Evolutionary conservation across 768 basidiomycete species (phyloP).

Genomic region (Lactifluus piperatus): DNA sequence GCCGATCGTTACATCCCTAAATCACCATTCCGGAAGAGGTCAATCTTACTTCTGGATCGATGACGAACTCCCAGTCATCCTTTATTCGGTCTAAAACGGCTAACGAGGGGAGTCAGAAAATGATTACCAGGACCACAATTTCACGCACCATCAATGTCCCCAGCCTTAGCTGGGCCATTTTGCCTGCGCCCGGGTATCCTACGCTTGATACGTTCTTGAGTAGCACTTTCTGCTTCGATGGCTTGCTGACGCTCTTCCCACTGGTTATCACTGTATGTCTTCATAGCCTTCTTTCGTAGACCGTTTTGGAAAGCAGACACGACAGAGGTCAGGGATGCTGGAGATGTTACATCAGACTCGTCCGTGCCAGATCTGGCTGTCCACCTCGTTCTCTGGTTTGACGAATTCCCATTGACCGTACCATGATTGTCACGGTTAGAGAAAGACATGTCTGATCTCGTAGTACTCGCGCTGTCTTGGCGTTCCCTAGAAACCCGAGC

Average conservation of each 20-base stretch:
- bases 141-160: constrained; percentile 73
- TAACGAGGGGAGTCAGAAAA: constrained; percentile 25
- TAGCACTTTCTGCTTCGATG: constrained; percentile 50
- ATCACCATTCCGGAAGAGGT: neutral
- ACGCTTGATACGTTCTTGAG: constrained; percentile 62
- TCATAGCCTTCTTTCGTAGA: constrained; percentile 46
- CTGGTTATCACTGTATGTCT: constrained; percentile 44
- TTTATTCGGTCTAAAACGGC: constrained; percentile 80
- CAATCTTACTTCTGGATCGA: constrained; percentile 62
- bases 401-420: constrained; percentile 14
- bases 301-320: constrained; percentile 66
- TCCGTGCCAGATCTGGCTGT: constrained; percentile 8
- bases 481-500: constrained; percentile 10
- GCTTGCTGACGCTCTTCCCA: constrained; percentile 55
- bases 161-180: constrained; percentile 50
- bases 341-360: constrained; percentile 12
- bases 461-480: constrained; percentile 16
- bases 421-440: constrained; percentile 6
- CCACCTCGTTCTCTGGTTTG: constrained; percentile 7
- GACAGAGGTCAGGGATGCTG: constrained; percentile 32
- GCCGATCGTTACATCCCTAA: constrained; percentile 11
- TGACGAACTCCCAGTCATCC: constrained; percentile 85
- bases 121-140: neutral
- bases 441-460: constrained; percentile 15
- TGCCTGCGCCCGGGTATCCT: constrained; percentile 50